Conservation (phyloP, 1,139 yeast species). For the Zygosaccharomyces pseudobailii region DNA sequence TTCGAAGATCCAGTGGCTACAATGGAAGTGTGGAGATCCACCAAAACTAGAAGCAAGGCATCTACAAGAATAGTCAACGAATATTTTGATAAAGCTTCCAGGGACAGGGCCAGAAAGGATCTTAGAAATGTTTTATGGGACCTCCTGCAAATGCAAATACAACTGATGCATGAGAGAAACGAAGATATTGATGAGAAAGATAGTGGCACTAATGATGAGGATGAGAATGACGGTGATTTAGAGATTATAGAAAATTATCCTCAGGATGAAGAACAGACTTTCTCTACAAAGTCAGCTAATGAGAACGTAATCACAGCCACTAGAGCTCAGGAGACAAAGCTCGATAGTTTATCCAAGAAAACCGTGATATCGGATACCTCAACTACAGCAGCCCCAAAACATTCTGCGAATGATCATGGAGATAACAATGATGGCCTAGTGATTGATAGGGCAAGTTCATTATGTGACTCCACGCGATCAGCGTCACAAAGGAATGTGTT, state of each 20-base stretch:
- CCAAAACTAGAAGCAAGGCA: constrained; percentile 24
- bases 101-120: constrained; percentile 37
- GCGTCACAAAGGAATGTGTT: constrained; percentile 9
- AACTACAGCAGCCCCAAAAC: neutral
- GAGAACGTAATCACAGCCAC: neutral
- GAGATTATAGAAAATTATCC: constrained; percentile 28
- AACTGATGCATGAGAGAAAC: constrained; percentile 17
- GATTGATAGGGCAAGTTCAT: neutral
- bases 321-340: neutral
- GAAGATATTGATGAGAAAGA: constrained; percentile 17
- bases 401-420: neutral
- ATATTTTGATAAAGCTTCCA: constrained; percentile 37
- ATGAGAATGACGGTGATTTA: constrained; percentile 29
- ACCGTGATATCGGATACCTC: neutral
- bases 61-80: constrained; percentile 21
- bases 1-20: constrained; percentile 48
- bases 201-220: constrained; percentile 14
- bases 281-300: neutral
- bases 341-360: neutral
- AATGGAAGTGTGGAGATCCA: constrained; percentile 47
- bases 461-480: neutral
- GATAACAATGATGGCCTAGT: neutral
- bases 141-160: constrained; percentile 40
- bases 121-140: constrained; percentile 36
- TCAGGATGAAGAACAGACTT: neutral